These are phyloP conservation scores for Saccharomyces hybrid DNA, from an alignment of 1,139 yeast species.

Conservation along the genomic window DNA sequence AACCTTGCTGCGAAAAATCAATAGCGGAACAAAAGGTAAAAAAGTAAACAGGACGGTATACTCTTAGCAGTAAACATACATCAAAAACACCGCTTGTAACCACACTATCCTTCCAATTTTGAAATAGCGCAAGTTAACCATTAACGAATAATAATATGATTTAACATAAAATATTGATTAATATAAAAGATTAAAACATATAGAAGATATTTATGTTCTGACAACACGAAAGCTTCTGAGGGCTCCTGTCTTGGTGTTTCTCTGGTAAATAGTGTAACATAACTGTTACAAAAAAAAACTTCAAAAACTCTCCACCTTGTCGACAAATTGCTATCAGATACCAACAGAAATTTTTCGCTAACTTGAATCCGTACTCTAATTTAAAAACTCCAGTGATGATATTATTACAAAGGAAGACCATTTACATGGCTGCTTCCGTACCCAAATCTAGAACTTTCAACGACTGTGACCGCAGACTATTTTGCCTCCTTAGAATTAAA, in stretches of 20 bases:
- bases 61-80: neutral
- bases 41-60: neutral
- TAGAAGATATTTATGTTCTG: neutral
- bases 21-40: neutral
- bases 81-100: neutral
- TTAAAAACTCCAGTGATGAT: neutral
- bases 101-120: slow-evolving; percentile 3
- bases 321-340: neutral
- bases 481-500: neutral
- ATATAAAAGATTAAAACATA: neutral
- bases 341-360: neutral
- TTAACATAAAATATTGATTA: neutral
- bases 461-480: neutral
- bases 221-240: neutral
- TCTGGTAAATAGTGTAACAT: neutral
- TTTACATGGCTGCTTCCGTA: neutral
- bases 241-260: neutral
- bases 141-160: neutral
- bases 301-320: neutral
- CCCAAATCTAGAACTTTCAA: neutral
- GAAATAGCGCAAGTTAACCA: neutral
- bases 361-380: neutral
- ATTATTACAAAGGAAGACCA: neutral
- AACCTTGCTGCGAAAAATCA: no score
- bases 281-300: neutral